Base-by-base conservation (phyloP, 345 rosid species). In the Lumnitzera racemosa region DNA sequence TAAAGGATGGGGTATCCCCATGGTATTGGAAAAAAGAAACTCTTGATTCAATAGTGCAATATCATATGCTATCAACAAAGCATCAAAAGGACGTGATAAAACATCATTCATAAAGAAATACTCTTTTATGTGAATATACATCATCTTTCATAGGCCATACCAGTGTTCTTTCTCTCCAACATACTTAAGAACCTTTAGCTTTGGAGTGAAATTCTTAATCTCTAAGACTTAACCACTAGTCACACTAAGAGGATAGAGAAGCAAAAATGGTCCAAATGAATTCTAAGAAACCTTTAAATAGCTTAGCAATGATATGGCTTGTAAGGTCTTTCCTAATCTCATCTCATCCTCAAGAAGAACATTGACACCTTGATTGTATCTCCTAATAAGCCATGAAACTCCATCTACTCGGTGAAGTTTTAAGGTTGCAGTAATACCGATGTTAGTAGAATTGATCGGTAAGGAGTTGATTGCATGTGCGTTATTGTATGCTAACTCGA, bases 261-360 rank as follows among this genome's bases (percentile, higher is more conserved):
- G 84, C 83, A 91, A 66, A 74, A 84, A 88, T 57, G 91, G 91
- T 23, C 96, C 94, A 13, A 62, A 59, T 53, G 77, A 74, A 61
- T 63, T 57, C 65, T 61, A 76, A 51, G 68, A 69, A 70, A 75
- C 72, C 69, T 86, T 90, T 83, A 90, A 71, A 67, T 88, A 90
- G 78, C 91, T 81, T 71, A 90, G 29, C 59, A 90, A 76, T 46
- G 90, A 76, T 60, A 86, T 77, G 25, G 98, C 98, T 70, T 88
- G 98, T 58, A 90, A 78, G 66, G 97, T 86, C 76, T 91, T 88
- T 54, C 96, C 98, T 58, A 91, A 61, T 55, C 98, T 94, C 98
- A 91, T 91, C 98, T 91, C 57, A 53, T 15, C 15, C 49, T 3
- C 96, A 43, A 91, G 85, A 70, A 88, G 52, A 31, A 82, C 96